Base-by-base conservation (phyloP, 208 protist species). In the Crithidia acanthocephali region DNA sequence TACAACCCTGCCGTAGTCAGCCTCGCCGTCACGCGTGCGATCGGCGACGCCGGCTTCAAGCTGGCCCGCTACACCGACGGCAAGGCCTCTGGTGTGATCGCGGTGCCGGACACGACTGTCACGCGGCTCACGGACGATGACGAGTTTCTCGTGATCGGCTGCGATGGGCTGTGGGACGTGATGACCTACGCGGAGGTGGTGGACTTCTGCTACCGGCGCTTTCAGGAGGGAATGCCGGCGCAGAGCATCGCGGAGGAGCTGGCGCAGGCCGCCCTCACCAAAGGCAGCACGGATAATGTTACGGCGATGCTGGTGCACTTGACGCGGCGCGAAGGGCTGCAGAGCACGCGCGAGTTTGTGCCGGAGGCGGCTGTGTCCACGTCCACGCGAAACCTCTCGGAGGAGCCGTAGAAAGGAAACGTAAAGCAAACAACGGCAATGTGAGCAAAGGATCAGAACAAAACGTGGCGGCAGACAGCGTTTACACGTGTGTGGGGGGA, bases 1-100 rank as follows among this genome's bases (percentile, higher is more conserved):
- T 95, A 95, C 68, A 97, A 95, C 64, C 92, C 92, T 25, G 85
- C 84, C 28, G 84, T 97, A 10, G 78, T 93, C 37, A 97, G 86
- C 74, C 82, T 99, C 16, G 95, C 92, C 37, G 85, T 99, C 32
- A 97, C 90, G 1, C 88, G 97, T 35, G 95, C 96, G 22, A 94
- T 99, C 64, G 97, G 97, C n/a, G 97, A 99, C 79, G 95, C 95
- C 32, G 86, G 80, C 25, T 98, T 98, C 74, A 97, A 97, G 76
- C 75, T 94, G 59, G 83, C 85, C 16, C 81, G 91, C 65, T 93
- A 88, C 74, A 93, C 92, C 3, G 85, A 93, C 62, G 90, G 86
- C 15, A 92, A 91, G 67, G 83, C 81, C 8, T 94, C 88, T 15
- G 89, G 86, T 11, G 82, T 97, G 40, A 95, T 93, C 55, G 86